Conservation (phyloP, 2,329 filamentous ascomycete species). For the Microdochium bolleyi region DNA sequence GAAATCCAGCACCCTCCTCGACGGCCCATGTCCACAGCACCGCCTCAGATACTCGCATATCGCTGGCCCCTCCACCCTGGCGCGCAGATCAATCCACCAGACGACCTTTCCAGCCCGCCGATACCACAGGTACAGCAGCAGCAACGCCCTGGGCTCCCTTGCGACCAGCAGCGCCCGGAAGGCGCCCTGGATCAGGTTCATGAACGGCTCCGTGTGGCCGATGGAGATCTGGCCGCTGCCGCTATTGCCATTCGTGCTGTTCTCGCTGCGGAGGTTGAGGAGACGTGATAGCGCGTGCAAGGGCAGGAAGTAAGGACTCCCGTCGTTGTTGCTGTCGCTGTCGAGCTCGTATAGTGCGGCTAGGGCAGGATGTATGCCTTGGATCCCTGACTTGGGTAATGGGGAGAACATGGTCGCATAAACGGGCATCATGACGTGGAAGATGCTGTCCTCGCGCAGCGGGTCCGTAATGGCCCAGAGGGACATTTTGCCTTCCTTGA, state of each 20-base stretch:
- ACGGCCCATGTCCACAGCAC: slow-evolving; percentile 5
- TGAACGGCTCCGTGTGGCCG: slow-evolving; percentile 24
- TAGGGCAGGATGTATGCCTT: slow-evolving; percentile 14
- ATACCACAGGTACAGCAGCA: slow-evolving; percentile 35
- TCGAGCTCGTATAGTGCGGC: slow-evolving; percentile 15
- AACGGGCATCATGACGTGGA: slow-evolving; percentile 20
- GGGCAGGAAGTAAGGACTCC: no score
- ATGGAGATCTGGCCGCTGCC: slow-evolving; percentile 17
- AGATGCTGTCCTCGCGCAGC: slow-evolving; percentile 24
- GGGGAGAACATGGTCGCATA: slow-evolving; percentile 27
- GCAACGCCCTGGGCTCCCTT: slow-evolving; percentile 27
- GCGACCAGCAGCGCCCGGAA: slow-evolving; percentile 22
- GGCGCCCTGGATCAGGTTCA: slow-evolving; percentile 18
- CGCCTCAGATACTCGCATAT: slow-evolving; percentile 27
- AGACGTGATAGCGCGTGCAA: no score
- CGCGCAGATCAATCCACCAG: slow-evolving; percentile 35
- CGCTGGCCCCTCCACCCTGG: slow-evolving; percentile 31
- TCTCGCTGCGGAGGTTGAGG: no score
- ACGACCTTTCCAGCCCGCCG: slow-evolving; percentile 26
- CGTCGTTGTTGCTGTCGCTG: background rate
- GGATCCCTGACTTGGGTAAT: slow-evolving; percentile 15
- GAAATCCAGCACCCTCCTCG: no score
- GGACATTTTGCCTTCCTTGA: slow-evolving; percentile 26
- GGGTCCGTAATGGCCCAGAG: slow-evolving; percentile 25
- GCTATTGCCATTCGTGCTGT: slow-evolving; percentile 16